These are phyloP conservation scores for Mycosphaerelloides madeirae DNA, from an alignment of 2,329 filamentous ascomycete species.

Conservation along the genomic window DNA sequence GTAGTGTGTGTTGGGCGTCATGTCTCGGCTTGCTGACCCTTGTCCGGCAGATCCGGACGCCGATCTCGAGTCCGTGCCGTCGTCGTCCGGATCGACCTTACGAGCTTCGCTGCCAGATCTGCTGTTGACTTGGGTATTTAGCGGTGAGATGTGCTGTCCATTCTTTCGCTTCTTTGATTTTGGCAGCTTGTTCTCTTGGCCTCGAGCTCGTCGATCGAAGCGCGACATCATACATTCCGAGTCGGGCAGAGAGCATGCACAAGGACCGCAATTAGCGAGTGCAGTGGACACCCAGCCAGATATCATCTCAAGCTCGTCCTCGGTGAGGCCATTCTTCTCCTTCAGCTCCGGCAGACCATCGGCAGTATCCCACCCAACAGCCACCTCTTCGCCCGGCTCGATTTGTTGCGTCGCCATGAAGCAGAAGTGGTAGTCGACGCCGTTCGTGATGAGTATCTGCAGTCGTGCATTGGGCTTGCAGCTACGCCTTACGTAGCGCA, in stretches of 20 bases:
- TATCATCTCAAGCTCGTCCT: slow-evolving; percentile 34
- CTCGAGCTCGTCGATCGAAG: slow-evolving; percentile 30
- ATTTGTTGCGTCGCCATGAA: slow-evolving; percentile 79
- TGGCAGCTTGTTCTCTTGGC: slow-evolving; percentile 30
- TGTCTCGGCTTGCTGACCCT: slow-evolving; percentile 56
- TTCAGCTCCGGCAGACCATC: slow-evolving; percentile 22
- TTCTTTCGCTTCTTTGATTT: slow-evolving; percentile 49
- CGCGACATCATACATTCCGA: slow-evolving; percentile 33
- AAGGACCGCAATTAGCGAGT: slow-evolving; percentile 73
- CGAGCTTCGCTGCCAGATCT: slow-evolving; percentile 56
- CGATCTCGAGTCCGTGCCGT: slow-evolving; percentile 55
- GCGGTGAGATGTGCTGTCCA: slow-evolving; percentile 48
- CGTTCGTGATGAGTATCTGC: slow-evolving; percentile 76
- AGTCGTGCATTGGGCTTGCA: slow-evolving; percentile 85
- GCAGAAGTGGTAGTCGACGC: slow-evolving; percentile 85
- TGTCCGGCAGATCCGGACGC: slow-evolving; percentile 53
- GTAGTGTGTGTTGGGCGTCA: slow-evolving; percentile 54
- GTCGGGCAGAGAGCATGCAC: slow-evolving; percentile 58
- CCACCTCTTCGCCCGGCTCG: slow-evolving; percentile 65
- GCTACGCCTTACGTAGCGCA: slow-evolving; percentile 86
- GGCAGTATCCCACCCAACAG: slow-evolving; percentile 55
- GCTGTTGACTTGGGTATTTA: slow-evolving; percentile 52
- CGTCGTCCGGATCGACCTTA: slow-evolving; percentile 48
- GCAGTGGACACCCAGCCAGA: slow-evolving; percentile 64
- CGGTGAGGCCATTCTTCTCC: slow-evolving; percentile 14